Percentiles rank a stretch among this genome's conserved stretches.
Evolutionary conservation across 140 eudicot species (phyloP).

Genomic region (Cichorium intybus): DNA sequence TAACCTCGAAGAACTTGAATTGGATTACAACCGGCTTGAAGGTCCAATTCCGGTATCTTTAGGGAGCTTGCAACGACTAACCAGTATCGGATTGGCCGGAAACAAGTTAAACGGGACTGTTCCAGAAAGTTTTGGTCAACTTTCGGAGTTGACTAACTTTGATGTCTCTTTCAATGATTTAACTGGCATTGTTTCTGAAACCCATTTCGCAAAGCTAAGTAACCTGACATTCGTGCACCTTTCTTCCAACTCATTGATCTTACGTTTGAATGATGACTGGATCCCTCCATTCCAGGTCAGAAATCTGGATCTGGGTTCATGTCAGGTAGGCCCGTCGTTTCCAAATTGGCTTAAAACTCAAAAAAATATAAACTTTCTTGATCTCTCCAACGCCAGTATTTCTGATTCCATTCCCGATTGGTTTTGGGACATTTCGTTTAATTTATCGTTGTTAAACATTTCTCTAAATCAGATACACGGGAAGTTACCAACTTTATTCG

Average conservation of each 20-base stretch:
- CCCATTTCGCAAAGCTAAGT: constrained; percentile 36
- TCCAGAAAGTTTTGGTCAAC: constrained; percentile 46
- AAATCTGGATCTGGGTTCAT: constrained; percentile 32
- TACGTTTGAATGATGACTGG: constrained; percentile 34
- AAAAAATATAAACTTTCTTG: no score
- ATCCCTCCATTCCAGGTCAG: constrained; percentile 43
- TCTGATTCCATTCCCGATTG: no score
- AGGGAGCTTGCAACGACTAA: constrained; percentile 5
- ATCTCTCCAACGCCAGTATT: no score
- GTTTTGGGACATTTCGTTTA: no score
- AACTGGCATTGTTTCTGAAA: constrained; percentile 37
- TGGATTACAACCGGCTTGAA: constrained; percentile 29
- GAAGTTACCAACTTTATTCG: constrained; percentile 27
- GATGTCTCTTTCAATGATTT: constrained; percentile 34
- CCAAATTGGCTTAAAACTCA: constrained; percentile 48
- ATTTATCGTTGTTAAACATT: constrained; percentile 36
- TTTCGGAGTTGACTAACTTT: constrained; percentile 28
- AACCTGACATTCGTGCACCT: constrained; percentile 27
- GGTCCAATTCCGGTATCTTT: neutral
- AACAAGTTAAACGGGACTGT: constrained; percentile 44
- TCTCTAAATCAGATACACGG: constrained; percentile 38
- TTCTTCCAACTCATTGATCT: constrained; percentile 37
- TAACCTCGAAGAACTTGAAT: constrained; percentile 29
- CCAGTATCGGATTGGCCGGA: constrained; percentile 22
- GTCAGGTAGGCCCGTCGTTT: constrained; percentile 41